These are phyloP conservation scores for Xanthoconium separans DNA, from an alignment of 1,284 basidiomycete species.

Conservation along the genomic window DNA sequence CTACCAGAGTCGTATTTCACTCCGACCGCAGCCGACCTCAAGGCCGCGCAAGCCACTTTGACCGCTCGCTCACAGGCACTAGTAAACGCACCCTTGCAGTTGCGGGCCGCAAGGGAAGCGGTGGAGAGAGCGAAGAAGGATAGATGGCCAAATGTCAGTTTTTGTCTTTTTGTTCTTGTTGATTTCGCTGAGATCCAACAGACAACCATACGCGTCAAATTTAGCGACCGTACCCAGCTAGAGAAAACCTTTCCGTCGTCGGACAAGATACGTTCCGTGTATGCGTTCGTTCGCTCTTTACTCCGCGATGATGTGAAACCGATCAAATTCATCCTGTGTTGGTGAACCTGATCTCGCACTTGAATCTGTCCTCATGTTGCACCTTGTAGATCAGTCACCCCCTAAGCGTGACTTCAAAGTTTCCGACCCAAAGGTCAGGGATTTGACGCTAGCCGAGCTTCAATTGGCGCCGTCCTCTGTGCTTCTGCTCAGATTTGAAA, in stretches of 20 bases:
- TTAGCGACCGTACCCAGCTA: slow-evolving; percentile 79
- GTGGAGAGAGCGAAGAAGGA: slow-evolving; percentile 60
- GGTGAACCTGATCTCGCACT: slow-evolving; percentile 26
- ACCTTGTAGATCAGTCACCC: slow-evolving; percentile 67
- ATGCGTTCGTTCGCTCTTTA: slow-evolving; percentile 77
- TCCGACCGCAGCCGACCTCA: slow-evolving; percentile 74
- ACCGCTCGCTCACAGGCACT: slow-evolving; percentile 63
- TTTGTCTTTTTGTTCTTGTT: not conserved
- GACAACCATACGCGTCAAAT: slow-evolving; percentile 81
- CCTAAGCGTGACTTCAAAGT: slow-evolving; percentile 81
- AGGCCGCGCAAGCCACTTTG: slow-evolving; percentile 64
- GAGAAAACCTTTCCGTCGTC: slow-evolving; percentile 76
- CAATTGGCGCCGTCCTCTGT: slow-evolving; percentile 80
- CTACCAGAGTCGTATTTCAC: slow-evolving; percentile 74
- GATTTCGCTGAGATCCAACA: slow-evolving; percentile 32
- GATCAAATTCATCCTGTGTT: slow-evolving; percentile 82
- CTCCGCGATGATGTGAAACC: slow-evolving; percentile 70
- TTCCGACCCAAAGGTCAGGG: slow-evolving; percentile 67
- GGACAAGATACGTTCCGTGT: slow-evolving; percentile 76
- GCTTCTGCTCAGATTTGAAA: slow-evolving; percentile 72
- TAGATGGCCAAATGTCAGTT: slow-evolving; percentile 69
- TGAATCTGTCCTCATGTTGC: not conserved
- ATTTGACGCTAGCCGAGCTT: slow-evolving; percentile 66
- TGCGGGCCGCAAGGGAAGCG: slow-evolving; percentile 67
- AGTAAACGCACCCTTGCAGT: slow-evolving; percentile 74